Percentiles rank a stretch among this genome's conserved stretches.
Evolutionary conservation across 2,329 filamentous ascomycete genomes (phyloP).

Genomic region (Fusarium sublunatum): DNA sequence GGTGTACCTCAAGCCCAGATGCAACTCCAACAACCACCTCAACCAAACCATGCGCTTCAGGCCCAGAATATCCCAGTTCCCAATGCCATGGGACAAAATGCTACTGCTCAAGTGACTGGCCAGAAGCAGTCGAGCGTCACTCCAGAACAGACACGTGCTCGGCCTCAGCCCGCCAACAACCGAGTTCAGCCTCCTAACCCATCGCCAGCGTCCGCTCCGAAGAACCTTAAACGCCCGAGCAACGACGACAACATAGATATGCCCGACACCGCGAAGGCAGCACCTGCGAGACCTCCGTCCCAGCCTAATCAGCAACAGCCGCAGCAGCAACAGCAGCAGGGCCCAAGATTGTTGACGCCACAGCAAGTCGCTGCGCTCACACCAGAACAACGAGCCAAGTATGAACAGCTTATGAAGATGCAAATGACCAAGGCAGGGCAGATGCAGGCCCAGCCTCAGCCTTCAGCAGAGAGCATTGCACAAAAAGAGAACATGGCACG

Average conservation of each 20-base stretch:
- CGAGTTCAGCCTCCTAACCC: constrained; percentile 52
- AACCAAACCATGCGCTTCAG: constrained; percentile 54
- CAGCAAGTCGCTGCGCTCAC: constrained; percentile 55
- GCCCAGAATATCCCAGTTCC: constrained; percentile 53
- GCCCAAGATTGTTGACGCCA: constrained; percentile 44
- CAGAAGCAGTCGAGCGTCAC: constrained; percentile 48
- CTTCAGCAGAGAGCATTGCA: neutral
- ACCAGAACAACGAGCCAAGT: constrained; percentile 59
- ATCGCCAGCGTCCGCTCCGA: constrained; percentile 55
- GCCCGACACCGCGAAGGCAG: constrained; percentile 36
- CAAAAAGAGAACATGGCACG: constrained; percentile 45
- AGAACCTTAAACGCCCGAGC: constrained; percentile 63
- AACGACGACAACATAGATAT: constrained; percentile 58
- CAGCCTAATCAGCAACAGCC: constrained; percentile 39
- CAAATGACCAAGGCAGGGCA: constrained; percentile 44
- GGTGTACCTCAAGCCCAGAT: constrained; percentile 62
- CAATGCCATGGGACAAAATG: constrained; percentile 58
- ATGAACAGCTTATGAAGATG: constrained; percentile 53
- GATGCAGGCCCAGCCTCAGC: constrained; percentile 27
- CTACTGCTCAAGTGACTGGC: constrained; percentile 45
- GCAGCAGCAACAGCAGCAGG: constrained; percentile 8
- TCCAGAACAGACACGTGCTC: constrained; percentile 43
- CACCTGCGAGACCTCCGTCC: constrained; percentile 38
- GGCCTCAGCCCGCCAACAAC: constrained; percentile 48
- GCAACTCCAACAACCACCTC: constrained; percentile 64